These are phyloP conservation scores for Suhomyces tanzawaensis DNA, from an alignment of 805 yeast genomes.

Conservation along the genomic window DNA sequence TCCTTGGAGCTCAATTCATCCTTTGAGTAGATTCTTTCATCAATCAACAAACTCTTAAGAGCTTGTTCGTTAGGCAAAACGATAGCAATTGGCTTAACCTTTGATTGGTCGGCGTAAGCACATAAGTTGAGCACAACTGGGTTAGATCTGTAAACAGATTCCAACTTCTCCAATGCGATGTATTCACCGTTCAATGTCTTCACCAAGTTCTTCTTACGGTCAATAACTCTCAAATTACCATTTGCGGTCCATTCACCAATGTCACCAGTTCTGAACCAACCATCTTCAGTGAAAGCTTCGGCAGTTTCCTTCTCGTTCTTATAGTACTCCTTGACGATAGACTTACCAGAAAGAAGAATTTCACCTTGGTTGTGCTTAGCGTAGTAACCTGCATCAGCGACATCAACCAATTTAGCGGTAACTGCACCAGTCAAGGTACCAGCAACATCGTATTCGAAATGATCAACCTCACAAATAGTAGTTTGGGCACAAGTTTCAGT, in stretches of 20 bases:
- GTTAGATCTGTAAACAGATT: constrained; percentile 85
- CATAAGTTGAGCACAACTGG: constrained; percentile 75
- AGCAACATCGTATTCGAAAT: constrained; percentile 69
- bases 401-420: constrained; percentile 87
- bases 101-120: constrained; percentile 85
- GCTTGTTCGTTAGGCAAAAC: constrained; percentile 76
- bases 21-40: constrained; percentile 48
- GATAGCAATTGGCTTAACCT: constrained; percentile 91
- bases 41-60: constrained; percentile 54
- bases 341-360: constrained; percentile 71
- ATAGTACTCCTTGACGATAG: constrained; percentile 75
- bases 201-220: constrained; percentile 92
- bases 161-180: constrained; percentile 93
- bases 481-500: constrained; percentile 96
- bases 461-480: constrained; percentile 60
- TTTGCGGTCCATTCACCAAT: constrained; percentile 86
- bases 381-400: constrained; percentile 83
- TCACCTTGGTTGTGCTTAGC: constrained; percentile 95
- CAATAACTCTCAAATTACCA: constrained; percentile 82
- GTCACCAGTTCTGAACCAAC: constrained; percentile 97
- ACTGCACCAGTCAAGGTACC: constrained; percentile 83
- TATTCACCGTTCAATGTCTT: constrained; percentile 97
- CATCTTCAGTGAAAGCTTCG: constrained; percentile 71
- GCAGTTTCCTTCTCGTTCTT: constrained; percentile 79
- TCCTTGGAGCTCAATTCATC: constrained; percentile 44